A percentile compares a stretch with the other conserved stretches of the same genome.
phyloP scores from a whole-genome alignment of 345 rosid genomes.

The Gossypium bickii region DNA sequence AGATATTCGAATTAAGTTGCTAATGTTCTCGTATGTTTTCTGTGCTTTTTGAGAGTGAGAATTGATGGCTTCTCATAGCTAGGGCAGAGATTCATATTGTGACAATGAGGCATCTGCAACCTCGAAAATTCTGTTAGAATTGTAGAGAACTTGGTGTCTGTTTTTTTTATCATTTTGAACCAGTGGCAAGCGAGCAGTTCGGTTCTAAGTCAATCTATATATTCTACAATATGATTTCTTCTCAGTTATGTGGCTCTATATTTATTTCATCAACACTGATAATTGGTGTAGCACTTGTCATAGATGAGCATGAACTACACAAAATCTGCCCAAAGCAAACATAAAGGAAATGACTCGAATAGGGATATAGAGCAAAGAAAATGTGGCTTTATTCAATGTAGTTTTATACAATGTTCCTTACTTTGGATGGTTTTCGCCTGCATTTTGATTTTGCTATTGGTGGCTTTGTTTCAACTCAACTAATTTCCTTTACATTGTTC shows the following conservation, averaged over 20 bases:
- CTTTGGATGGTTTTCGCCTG: not conserved
- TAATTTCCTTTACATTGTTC: slow-evolving; percentile 21
- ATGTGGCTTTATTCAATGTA: not conserved
- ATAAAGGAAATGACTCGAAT: not conserved
- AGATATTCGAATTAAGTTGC: not conserved
- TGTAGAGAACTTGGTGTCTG: not conserved
- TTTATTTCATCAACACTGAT: not conserved
- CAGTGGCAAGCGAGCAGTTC: not conserved
- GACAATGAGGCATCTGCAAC: not conserved
- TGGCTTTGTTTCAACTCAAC: slow-evolving; percentile 25
- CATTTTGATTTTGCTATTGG: not conserved
- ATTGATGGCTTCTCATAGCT: not conserved
- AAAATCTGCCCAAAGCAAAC: not conserved
- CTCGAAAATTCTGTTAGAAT: not conserved
- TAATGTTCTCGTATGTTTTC: not conserved
- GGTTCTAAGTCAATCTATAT: not conserved
- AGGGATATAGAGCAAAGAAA: not conserved
- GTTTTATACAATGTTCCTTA: not conserved
- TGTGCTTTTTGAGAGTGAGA: not conserved
- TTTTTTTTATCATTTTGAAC: not conserved
- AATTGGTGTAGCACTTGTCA: not conserved
- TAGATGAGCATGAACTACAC: not conserved
- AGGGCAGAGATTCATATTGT: not conserved
- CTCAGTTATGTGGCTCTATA: slow-evolving; percentile 2
- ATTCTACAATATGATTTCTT: not conserved